Evolutionary conservation across 75 land plant genomes (phyloP).

Genomic region (Isoetes taiwanensis): DNA sequence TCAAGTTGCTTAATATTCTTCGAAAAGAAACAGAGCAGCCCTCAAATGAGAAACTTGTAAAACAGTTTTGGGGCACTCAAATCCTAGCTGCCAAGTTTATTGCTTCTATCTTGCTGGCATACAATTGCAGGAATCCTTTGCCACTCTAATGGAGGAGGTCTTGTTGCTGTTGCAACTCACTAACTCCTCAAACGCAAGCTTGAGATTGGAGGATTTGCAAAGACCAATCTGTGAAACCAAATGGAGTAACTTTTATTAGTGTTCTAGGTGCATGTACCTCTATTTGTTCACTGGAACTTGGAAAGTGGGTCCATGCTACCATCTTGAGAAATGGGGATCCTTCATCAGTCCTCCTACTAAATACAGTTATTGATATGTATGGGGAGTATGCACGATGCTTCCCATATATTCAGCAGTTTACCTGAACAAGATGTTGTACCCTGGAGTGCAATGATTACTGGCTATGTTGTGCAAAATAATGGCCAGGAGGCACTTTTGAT

Average conservation of each 20-base stretch:
- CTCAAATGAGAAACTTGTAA: too few relatives aligned
- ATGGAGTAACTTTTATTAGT: constrained; percentile 27
- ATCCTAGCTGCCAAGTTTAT: too few relatives aligned
- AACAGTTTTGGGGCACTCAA: too few relatives aligned
- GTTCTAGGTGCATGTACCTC: constrained; percentile 37
- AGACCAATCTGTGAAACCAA: constrained; percentile 23
- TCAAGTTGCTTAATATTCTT: too few relatives aligned
- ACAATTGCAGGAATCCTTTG: too few relatives aligned
- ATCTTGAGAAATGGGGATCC: constrained; percentile 23
- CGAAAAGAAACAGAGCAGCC: too few relatives aligned
- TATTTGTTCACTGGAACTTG: constrained; percentile 5
- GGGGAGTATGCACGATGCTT: constrained; percentile 31
- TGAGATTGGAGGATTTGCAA: too few relatives aligned
- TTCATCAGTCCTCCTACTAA: constrained; percentile 14
- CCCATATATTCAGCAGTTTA: constrained; percentile 22
- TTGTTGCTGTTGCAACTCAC: too few relatives aligned
- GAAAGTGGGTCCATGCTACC: constrained; percentile 29
- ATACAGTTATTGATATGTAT: constrained; percentile 42
- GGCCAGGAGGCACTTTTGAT: constrained; percentile 28
- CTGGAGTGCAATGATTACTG: constrained; percentile 49
- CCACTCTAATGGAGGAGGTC: too few relatives aligned
- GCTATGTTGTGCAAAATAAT: constrained; percentile 22
- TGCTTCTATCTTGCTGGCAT: too few relatives aligned
- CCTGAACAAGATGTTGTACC: constrained; percentile 22
- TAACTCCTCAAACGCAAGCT: too few relatives aligned